Base-by-base conservation (phyloP, 345 rosid genomes). In the Eutrema yunnanense region DNA sequence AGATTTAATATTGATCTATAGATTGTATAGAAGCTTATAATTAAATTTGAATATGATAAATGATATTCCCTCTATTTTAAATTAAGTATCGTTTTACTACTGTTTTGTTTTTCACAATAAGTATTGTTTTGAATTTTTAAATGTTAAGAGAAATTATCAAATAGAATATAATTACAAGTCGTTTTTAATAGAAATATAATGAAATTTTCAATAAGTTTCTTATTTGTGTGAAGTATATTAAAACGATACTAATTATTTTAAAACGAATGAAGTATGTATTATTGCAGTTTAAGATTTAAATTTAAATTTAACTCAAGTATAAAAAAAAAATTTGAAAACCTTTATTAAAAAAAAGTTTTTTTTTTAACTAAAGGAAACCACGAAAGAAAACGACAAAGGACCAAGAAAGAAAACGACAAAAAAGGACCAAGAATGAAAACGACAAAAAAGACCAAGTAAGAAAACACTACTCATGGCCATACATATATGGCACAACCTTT, bases 401-500 rank as follows among this genome's bases (percentile, higher is more conserved):
- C 30, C 4, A 41, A 6, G 16, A 27, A 66, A 41, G 62, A 55
- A 69, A 47, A 36, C 57, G 66, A 47, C 65, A 50, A 71, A 59
- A 22, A 60, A 44, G 2, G 41, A 14, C 30, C 29, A 63, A 26
- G 38, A 4, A 65, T 13, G 60, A 51, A 51, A 26, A 51, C 38
- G 60, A 51, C 59, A 51, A 66, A 13, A 65, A 50, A 44, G 9
- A 73, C 65, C 61, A 61, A 50, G 34, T 16, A 16, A 61, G 53
- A 52, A 61, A 41, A 73, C 42, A 55, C n/a, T 36, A 58, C 48
- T 50, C 46, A 74, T 74, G 72, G 58, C 37, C n/a, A 52, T 72
- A 72, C 78, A 74, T 40, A 74, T 66, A 58, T 66, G 73, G 73
- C 73, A 74, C 62, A 49, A 9, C 46, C 67, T 74, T 67, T 66